Evolutionary conservation across 176 grass and related monocot genomes (phyloP), one percentile per base, ranked within the genome.

Genomic region (Tuctoria greenei): DNA sequence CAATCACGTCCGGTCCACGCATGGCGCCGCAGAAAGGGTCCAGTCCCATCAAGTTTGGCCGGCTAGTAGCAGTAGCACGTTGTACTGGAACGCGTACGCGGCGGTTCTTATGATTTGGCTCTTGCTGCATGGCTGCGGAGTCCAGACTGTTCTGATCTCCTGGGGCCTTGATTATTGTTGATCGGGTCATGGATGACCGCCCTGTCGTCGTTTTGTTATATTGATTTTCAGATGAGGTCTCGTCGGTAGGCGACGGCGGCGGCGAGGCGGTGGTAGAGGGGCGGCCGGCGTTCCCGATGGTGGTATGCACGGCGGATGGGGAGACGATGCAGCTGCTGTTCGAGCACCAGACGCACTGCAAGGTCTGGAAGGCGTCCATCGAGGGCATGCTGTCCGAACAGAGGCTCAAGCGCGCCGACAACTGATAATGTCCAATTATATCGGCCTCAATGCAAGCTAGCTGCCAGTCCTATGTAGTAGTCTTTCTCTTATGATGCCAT

Each of bases 341-440:
- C 67, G 87, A 93, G 34, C 78, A 89, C 78, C 82, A 86, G 66
- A 93, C 36, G 74, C 86, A 80, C 71, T 91, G 79, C 63, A 97
- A 87, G 85, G 55, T 89, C 57, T 97, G 93, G 90, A 93, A 79
- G 49, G 87, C 88, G 46, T 79, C 85, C 73, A 87, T 97, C 39
- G 84, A 74, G 13, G 63, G 73, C 66, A 80, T 97, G 60, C 51
- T 93, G 11, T 90, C 83, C 16, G 72, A 75, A 10, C 46, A 61
- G 3, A 59, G 54, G 61, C 75, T 88, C 38, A 91, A 79, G 54
- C 72, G 74, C 14, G n/a, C 12, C 0, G 62, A 51, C 7, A 65
- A 39, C 20, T 52, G 27, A 65, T 17, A 36, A 55, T 31, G 52
- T 10, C 9, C 7, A 13, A 6, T 60, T 35, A 25, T 75, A 62